Evolutionary conservation across 2,329 filamentous ascomycete species (phyloP).

Genomic region (Fusarium ambrosium): DNA sequence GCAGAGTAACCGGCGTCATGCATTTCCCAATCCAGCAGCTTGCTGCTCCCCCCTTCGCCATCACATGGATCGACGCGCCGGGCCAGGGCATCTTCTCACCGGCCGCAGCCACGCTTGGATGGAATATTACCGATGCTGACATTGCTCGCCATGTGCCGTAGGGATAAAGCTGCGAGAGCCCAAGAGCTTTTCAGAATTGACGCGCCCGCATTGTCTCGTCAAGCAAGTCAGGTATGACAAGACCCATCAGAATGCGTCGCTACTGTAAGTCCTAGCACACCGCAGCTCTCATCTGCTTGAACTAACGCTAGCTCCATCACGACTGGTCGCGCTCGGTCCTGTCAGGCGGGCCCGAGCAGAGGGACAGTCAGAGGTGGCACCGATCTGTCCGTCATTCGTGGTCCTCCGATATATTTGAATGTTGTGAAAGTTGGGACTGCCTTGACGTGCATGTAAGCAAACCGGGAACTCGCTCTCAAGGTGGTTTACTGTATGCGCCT

Average conservation of each 20-base stretch:
- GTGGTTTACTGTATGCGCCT: neutral
- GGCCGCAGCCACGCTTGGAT: slow-evolving; percentile 44
- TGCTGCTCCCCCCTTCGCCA: slow-evolving; percentile 42
- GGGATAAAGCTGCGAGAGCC: slow-evolving; percentile 8
- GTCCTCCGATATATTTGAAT: slow-evolving; percentile 8
- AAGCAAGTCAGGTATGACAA: slow-evolving; percentile 27
- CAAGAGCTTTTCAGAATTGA: slow-evolving; percentile 1
- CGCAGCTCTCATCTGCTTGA: slow-evolving; percentile 3
- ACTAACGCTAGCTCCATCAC: slow-evolving; percentile 15
- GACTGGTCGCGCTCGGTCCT: slow-evolving; percentile 26
- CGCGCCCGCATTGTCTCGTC: slow-evolving; percentile 1
- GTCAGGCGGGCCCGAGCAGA: slow-evolving; percentile 12
- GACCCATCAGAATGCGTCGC: slow-evolving; percentile 21
- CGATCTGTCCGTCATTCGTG: slow-evolving; percentile 11
- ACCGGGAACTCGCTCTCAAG: neutral
- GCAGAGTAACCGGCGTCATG: slow-evolving; percentile 41
- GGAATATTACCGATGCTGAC: slow-evolving; percentile 43
- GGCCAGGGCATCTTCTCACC: slow-evolving; percentile 42
- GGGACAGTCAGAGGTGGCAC: slow-evolving; percentile 13
- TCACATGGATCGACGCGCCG: slow-evolving; percentile 45
- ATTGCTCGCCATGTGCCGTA: slow-evolving; percentile 15
- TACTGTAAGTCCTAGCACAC: slow-evolving; percentile 21
- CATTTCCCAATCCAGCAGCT: slow-evolving; percentile 45
- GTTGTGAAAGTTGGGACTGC: neutral
- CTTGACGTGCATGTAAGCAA: neutral